These are phyloP conservation scores for Plectosphaerella plurivora DNA, from an alignment of 2,329 filamentous ascomycete species.

Conservation along the genomic window DNA sequence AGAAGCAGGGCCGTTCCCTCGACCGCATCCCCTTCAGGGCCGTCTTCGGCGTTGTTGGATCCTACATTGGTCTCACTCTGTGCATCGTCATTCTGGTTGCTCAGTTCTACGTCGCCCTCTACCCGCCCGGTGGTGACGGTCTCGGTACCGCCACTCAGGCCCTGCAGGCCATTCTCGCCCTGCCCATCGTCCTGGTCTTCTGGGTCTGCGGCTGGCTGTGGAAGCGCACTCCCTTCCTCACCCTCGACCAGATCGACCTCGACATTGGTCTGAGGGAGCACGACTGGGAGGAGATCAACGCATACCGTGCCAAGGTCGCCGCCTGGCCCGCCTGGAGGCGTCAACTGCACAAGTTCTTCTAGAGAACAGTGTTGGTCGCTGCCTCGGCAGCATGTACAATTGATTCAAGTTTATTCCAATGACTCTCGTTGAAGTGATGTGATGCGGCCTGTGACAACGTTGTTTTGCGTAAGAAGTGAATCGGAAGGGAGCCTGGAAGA, in stretches of 20 bases:
- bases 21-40: slow-evolving; percentile 64
- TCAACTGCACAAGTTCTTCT: slow-evolving; percentile 30
- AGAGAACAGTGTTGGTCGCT: slow-evolving; percentile 5
- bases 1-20: slow-evolving; percentile 48
- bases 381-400: too few relatives aligned
- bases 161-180: slow-evolving; percentile 40
- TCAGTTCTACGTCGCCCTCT: slow-evolving; percentile 45
- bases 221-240: slow-evolving; percentile 61
- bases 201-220: slow-evolving; percentile 55
- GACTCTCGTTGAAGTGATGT: too few relatives aligned
- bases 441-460: too few relatives aligned
- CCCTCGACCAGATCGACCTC: slow-evolving; percentile 57
- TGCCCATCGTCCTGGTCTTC: slow-evolving; percentile 50
- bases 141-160: slow-evolving; percentile 12
- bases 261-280: slow-evolving; percentile 61
- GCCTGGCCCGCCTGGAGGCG: slow-evolving; percentile 47
- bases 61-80: slow-evolving; percentile 55
- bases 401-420: too few relatives aligned
- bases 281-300: slow-evolving; percentile 61
- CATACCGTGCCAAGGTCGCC: slow-evolving; percentile 43
- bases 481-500: too few relatives aligned
- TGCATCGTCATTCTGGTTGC: slow-evolving; percentile 49
- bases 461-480: too few relatives aligned
- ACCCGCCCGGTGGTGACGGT: slow-evolving; percentile 24
- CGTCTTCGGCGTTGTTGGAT: slow-evolving; percentile 55